Percentiles rank a stretch among this genome's conserved stretches.
phyloP scores from a whole-genome alignment of 371 early-diverging fungal genomes.

The Mortierella sp. region DNA sequence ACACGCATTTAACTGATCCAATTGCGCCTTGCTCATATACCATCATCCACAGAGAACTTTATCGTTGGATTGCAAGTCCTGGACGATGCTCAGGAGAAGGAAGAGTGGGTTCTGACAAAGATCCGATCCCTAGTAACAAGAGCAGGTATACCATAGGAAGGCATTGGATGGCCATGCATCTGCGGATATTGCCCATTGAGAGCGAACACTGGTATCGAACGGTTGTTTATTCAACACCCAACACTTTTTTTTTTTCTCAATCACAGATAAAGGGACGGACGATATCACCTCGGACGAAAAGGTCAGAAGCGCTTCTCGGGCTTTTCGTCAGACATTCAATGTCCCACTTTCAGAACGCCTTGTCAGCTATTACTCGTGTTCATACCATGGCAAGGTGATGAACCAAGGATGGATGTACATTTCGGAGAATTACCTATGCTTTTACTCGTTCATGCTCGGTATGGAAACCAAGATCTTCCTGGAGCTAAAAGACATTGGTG shows the following conservation, averaged over 20 bases:
- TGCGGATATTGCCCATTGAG: neutral
- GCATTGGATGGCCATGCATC: neutral
- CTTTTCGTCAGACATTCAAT: constrained; percentile 91
- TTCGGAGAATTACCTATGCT: constrained; percentile 90
- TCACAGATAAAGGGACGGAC: constrained; percentile 75
- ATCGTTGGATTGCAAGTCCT: constrained; percentile 73
- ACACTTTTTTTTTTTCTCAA: neutral
- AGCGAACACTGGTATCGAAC: neutral
- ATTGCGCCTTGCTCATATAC: too few species aligned
- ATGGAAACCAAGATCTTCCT: constrained; percentile 91
- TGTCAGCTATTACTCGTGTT: constrained; percentile 95
- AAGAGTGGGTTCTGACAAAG: constrained; percentile 88
- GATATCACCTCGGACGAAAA: constrained; percentile 86
- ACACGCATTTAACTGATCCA: too few species aligned
- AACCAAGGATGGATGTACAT: constrained; percentile 99
- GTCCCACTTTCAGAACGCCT: constrained; percentile 85
- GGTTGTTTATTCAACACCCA: neutral
- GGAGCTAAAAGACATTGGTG: constrained; percentile 90
- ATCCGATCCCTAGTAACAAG: constrained; percentile 88
- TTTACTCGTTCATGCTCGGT: constrained; percentile 94
- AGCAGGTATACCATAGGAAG: constrained; percentile 63
- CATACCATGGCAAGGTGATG: constrained; percentile 83
- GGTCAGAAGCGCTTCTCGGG: constrained; percentile 86
- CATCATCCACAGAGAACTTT: constrained; percentile 71
- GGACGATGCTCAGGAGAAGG: constrained; percentile 81